These are phyloP conservation scores for Fraxinus baroniana DNA, from an alignment of 305 asterid genomes.

Conservation along the genomic window DNA sequence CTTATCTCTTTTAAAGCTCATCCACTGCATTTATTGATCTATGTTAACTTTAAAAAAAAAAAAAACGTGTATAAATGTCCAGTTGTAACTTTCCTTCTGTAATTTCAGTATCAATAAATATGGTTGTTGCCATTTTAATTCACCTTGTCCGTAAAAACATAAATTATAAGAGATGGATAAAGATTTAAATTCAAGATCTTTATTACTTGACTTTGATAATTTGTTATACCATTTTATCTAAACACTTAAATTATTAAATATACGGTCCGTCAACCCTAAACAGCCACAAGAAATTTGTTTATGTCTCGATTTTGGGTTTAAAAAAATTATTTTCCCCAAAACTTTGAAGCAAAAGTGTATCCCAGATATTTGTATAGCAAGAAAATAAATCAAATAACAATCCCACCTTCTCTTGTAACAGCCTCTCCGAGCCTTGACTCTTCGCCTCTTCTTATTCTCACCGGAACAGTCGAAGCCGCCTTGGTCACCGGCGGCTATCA, in stretches of 20 bases:
- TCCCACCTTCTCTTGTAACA: slow-evolving; percentile 50
- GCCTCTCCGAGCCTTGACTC: slow-evolving; percentile 43
- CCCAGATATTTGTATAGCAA: neutral
- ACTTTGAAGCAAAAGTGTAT: neutral
- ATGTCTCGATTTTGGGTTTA: neutral
- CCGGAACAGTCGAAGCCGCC: slow-evolving; percentile 13
- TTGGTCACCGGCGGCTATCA: slow-evolving; percentile 22
- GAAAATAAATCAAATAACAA: neutral
- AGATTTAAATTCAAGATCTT: neutral
- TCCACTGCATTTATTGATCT: neutral
- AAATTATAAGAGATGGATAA: neutral
- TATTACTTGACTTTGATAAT: neutral
- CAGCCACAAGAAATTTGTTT: neutral
- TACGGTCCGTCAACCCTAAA: neutral
- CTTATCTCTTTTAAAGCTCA: neutral
- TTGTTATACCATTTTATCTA: neutral
- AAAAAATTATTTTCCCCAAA: neutral
- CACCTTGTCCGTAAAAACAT: neutral
- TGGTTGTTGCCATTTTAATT: neutral
- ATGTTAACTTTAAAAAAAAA: neutral
- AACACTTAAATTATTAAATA: no score
- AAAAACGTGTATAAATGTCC: neutral
- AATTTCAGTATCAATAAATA: neutral
- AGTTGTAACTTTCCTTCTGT: neutral
- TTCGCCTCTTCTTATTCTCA: slow-evolving; percentile 15